phyloP scores from a whole-genome alignment of 2,329 filamentous ascomycete genomes.

The Aspergillus bombycis region DNA sequence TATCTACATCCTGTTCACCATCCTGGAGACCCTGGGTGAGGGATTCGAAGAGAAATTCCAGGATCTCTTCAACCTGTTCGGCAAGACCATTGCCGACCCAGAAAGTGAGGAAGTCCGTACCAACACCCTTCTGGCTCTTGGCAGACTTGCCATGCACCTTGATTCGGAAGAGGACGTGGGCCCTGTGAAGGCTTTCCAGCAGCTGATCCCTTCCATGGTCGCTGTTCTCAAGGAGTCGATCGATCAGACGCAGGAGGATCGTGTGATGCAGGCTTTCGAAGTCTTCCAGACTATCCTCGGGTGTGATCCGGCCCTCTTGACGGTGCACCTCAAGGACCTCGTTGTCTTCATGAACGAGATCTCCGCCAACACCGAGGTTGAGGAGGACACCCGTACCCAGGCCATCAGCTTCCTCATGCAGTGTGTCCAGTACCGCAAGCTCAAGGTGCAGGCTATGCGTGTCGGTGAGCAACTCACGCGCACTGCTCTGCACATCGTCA shows the following conservation, averaged over 20 bases:
- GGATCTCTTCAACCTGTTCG: conserved; percentile 81
- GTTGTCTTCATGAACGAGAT: conserved; percentile 93
- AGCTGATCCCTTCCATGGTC: conserved; percentile 84
- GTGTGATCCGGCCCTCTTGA: conserved; percentile 83
- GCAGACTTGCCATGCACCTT: conserved; percentile 82
- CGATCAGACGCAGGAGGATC: conserved; percentile 79
- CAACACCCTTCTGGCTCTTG: conserved; percentile 90
- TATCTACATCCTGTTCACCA: conserved; percentile 89
- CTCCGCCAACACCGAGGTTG: conserved; percentile 72
- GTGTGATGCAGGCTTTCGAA: conserved; percentile 87
- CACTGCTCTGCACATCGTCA: conserved; percentile 85
- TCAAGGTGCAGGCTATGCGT: conserved; percentile 90
- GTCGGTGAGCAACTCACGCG: conserved; percentile 85
- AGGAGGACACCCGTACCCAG: conserved; percentile 85
- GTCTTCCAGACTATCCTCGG: conserved; percentile 94
- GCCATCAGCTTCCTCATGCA: conserved; percentile 94
- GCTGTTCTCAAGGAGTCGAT: conserved; percentile 84
- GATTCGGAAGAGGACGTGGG: conserved; percentile 83
- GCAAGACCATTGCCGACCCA: conserved; percentile 83
- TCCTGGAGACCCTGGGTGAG: conserved; percentile 85
- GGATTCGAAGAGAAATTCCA: conserved; percentile 79
- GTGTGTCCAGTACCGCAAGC: conserved; percentile 85
- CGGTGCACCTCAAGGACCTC: conserved; percentile 84
- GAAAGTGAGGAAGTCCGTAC: conserved; percentile 90
- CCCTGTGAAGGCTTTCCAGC: conserved; percentile 74